Evolutionary conservation across 2,329 filamentous ascomycete genomes (phyloP).

Genomic region (Lasiodiplodia citricola): DNA sequence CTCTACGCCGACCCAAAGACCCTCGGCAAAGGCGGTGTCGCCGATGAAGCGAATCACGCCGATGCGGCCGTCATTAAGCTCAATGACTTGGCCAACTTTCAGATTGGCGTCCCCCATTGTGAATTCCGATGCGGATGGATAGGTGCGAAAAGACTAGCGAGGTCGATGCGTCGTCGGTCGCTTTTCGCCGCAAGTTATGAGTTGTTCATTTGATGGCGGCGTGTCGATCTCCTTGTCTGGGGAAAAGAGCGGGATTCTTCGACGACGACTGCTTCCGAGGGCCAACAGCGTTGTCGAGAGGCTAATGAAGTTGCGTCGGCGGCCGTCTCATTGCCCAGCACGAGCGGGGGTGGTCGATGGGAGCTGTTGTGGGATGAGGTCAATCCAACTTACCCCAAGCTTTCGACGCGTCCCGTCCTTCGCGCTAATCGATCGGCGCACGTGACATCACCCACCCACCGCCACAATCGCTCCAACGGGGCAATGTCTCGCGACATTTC

Average conservation of each 20-base stretch:
- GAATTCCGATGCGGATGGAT: background rate
- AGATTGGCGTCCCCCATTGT: slow-evolving; percentile 19
- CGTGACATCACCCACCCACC: slow-evolving; percentile 2
- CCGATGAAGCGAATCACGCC: slow-evolving; percentile 84
- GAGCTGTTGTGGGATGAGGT: slow-evolving; percentile 16
- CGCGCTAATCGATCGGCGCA: slow-evolving; percentile 13
- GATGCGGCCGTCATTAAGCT: slow-evolving; percentile 76
- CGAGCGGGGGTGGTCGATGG: slow-evolving; percentile 9
- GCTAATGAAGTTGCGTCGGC: background rate
- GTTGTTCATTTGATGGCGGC: slow-evolving; percentile 21
- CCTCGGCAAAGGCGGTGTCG: slow-evolving; percentile 76
- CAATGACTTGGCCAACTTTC: slow-evolving; percentile 71
- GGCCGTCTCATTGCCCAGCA: slow-evolving; percentile 13
- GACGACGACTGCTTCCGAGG: background rate
- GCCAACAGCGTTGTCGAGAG: slow-evolving; percentile 1
- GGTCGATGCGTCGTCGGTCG: slow-evolving; percentile 15
- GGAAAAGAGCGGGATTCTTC: background rate
- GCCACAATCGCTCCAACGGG: background rate
- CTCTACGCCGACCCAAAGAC: slow-evolving; percentile 90
- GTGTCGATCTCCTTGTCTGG: background rate
- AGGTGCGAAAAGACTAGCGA: background rate
- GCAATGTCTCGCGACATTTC: background rate
- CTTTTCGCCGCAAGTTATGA: slow-evolving; percentile 19
- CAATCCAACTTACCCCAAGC: slow-evolving; percentile 14
- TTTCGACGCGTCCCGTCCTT: slow-evolving; percentile 5